Evolutionary conservation across 164 flowering plant species (phyloP), one percentile per base, ranked within the genome.

Genomic region (Vitis labrusca): DNA sequence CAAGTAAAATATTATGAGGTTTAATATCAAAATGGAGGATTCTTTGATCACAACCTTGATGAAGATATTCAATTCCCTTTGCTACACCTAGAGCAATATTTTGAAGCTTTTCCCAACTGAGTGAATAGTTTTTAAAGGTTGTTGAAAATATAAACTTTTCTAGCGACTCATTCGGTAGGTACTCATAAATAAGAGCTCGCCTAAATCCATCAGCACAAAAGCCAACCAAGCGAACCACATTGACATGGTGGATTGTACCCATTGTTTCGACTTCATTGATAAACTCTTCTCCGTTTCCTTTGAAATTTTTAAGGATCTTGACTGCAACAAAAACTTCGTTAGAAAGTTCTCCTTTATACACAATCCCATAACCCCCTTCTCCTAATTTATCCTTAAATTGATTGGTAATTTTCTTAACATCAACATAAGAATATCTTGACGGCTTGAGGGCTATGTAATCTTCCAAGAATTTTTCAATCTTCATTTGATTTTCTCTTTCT

Each of bases 221-320:
- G 0, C 82, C 82, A 8, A 76, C 69, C 65, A 79, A 69, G 10
- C 76, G 76, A 52, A 74, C 82, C 63, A 77, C 76, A 65, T 77
- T 77, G 65, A 77, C 64, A 52, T 77, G 80, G 55, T 77, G 73
- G 65, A 77, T 69, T 30, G 53, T 66, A 12, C 69, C 77, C 66
- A 74, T 77, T 48, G 72, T 72, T 3, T 69, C 69, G 14, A 76
- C 79, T 64, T 76, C 79, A 60, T 67, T 76, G 16, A 76, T 64
- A 16, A 76, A 76, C 13, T 71, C 79, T 37, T 76, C 75, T 10
- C 79, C 79, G 23, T 66, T 29, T 6, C 69, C 75, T 12, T 15
- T 52, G 11, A 72, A 52, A 54, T 12, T 48, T 63, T 75, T 52
- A 0, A 79, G 77, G 5, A 75, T 17, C 63, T 79, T 79, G 1